A percentile compares a stretch with the other conserved stretches of the same genome.
phyloP scores from a whole-genome alignment of 1,284 basidiomycete species.

The Ustilago crameri region DNA sequence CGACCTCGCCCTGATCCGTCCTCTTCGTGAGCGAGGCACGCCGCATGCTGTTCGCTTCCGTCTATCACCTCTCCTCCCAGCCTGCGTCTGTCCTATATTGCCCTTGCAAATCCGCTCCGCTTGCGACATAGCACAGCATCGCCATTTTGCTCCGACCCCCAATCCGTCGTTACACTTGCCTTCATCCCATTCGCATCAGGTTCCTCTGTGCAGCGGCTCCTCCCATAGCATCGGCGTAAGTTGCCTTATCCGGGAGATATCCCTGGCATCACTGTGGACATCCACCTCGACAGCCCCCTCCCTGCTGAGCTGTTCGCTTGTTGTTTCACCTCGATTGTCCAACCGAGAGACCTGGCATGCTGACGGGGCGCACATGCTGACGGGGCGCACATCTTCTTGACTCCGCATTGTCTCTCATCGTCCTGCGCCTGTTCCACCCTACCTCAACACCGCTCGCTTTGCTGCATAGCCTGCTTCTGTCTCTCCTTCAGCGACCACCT shows the following conservation, averaged over 20 bases:
- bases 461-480: conserved; percentile 1
- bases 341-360: conserved; percentile 38
- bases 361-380: conserved; percentile 35
- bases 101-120: background rate
- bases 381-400: conserved; percentile 12
- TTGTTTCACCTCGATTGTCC: conserved; percentile 29
- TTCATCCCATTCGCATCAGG: conserved; percentile 5
- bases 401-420: conserved; percentile 33
- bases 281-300: conserved; percentile 2
- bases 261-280: background rate
- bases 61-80: conserved; percentile 10
- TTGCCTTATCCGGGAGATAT: conserved; percentile 21
- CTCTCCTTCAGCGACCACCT: conserved; percentile 16
- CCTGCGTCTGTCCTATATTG: too few species aligned
- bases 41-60: conserved; percentile 4
- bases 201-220: conserved; percentile 3
- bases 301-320: conserved; percentile 9
- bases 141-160: conserved; percentile 6
- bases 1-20: conserved; percentile 23
- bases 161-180: conserved; percentile 23
- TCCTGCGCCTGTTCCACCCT: conserved; percentile 16
- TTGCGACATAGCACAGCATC: background rate
- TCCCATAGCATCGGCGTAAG: conserved; percentile 23
- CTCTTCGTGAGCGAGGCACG: background rate
- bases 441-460: background rate